phyloP scores from a whole-genome alignment of 106 monocot species.

The Hemerocallis citrina region DNA sequence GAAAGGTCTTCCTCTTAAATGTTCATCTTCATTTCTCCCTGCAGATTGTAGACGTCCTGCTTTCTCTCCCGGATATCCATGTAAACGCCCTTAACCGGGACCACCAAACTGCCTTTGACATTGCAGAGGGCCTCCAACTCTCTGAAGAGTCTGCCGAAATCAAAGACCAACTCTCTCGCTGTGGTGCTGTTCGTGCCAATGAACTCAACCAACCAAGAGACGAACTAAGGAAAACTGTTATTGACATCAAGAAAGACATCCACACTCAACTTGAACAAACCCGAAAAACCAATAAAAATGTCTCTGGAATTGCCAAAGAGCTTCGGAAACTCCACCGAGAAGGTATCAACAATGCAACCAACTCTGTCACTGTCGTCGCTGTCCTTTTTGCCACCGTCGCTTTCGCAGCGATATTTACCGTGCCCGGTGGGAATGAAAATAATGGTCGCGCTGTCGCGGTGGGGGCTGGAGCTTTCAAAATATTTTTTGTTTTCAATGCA shows the following conservation, averaged over 20 bases:
- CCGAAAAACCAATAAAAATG: slow-evolving; percentile 31
- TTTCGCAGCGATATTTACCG: slow-evolving; percentile 33
- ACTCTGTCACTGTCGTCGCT: slow-evolving; percentile 31
- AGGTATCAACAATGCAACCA: slow-evolving; percentile 36
- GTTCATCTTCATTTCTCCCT: not conserved
- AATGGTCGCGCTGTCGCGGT: slow-evolving; percentile 15
- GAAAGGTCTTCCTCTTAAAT: no score
- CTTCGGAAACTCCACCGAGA: slow-evolving; percentile 29
- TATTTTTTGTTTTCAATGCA: slow-evolving; percentile 32
- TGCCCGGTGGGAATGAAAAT: slow-evolving; percentile 14
- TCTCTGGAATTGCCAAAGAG: slow-evolving; percentile 29
- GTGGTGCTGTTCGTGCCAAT: slow-evolving; percentile 20
- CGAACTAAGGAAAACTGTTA: slow-evolving; percentile 32
- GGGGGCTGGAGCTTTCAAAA: slow-evolving; percentile 9
- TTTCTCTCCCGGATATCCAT: slow-evolving; percentile 22
- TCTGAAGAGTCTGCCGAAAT: slow-evolving; percentile 24
- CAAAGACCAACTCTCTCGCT: slow-evolving; percentile 21
- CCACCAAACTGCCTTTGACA: slow-evolving; percentile 26
- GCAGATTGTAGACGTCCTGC: slow-evolving; percentile 23
- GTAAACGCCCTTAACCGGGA: slow-evolving; percentile 29
- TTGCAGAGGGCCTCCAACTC: slow-evolving; percentile 24
- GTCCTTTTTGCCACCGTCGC: slow-evolving; percentile 34
- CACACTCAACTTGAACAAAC: slow-evolving; percentile 31
- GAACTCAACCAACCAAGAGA: slow-evolving; percentile 31
- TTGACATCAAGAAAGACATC: slow-evolving; percentile 27